Evolutionary conservation across 1,284 basidiomycete species (phyloP).

Genomic region (Ustilago cynodontis): DNA sequence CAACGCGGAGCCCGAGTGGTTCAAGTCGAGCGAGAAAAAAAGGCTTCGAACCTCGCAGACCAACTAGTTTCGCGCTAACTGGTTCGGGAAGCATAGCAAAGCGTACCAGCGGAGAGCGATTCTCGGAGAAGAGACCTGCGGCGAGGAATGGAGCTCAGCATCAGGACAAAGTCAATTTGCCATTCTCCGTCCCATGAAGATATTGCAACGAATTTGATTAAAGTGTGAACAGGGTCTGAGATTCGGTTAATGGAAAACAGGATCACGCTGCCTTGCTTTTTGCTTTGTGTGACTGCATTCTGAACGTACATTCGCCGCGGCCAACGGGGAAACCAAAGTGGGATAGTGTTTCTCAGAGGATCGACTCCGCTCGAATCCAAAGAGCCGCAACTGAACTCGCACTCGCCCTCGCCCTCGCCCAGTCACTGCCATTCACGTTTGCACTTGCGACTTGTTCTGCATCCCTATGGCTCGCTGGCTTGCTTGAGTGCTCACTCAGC

Average conservation of each 20-base stretch:
- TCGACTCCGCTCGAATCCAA: conserved; percentile 11
- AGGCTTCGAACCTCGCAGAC: neutral
- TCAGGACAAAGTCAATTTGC: neutral
- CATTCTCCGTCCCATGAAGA: neutral
- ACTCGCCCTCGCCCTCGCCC: neutral
- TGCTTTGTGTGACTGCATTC: conserved; percentile 1
- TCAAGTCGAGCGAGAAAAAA: neutral
- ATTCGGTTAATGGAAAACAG: neutral
- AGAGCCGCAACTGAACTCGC: neutral
- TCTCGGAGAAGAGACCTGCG: neutral
- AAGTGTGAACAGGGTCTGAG: neutral
- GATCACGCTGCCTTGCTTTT: conserved; percentile 2
- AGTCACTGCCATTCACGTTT: too few relatives aligned
- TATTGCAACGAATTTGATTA: neutral
- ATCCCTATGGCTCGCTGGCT: too few relatives aligned
- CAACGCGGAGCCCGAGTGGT: neutral
- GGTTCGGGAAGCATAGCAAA: conserved; percentile 4
- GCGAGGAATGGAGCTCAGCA: neutral
- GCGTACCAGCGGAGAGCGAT: neutral
- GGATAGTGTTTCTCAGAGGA: neutral
- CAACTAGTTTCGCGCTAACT: neutral
- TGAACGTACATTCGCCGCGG: conserved; percentile 29
- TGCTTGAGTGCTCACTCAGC: neutral
- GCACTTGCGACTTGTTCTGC: too few relatives aligned
- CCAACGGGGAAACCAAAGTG: conserved; percentile 16